Conservation (phyloP, 75 land plant species). For the Sequoia sempervirens region DNA sequence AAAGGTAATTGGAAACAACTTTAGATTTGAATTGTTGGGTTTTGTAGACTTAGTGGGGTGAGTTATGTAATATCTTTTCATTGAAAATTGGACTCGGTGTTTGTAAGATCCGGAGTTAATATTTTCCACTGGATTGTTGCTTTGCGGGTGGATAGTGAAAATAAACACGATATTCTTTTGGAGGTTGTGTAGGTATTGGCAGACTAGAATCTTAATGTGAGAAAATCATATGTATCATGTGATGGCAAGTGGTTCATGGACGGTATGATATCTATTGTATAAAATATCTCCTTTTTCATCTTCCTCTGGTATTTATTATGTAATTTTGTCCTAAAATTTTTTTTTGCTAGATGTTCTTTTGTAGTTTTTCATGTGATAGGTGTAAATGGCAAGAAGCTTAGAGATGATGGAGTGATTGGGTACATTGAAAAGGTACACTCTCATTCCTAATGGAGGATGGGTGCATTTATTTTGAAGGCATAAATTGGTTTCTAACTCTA, state of each 20-base stretch:
- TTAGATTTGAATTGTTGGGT: neutral
- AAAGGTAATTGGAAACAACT: constrained; percentile 25
- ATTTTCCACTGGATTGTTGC: neutral
- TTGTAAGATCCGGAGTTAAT: neutral
- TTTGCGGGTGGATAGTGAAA: constrained; percentile 65
- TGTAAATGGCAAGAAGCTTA: constrained; percentile 45
- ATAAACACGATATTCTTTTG: constrained; percentile 57
- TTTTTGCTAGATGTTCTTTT: neutral
- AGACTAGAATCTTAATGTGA: constrained; percentile 60
- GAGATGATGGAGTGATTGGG: constrained; percentile 36
- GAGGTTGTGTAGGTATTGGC: constrained; percentile 73
- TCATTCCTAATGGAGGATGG: neutral
- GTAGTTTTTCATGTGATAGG: constrained; percentile 79
- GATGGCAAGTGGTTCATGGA: constrained; percentile 87
- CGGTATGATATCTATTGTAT: constrained; percentile 20
- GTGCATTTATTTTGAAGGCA: neutral
- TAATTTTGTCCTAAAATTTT: neutral
- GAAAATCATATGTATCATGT: constrained; percentile 76
- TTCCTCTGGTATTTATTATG: neutral
- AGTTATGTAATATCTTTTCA: neutral
- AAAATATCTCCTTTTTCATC: neutral
- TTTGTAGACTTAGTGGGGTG: neutral
- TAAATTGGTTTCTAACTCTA: neutral
- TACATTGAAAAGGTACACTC: constrained; percentile 59
- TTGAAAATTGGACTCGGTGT: neutral